These are phyloP conservation scores for Hydnum rufescens DNA, from an alignment of 768 basidiomycete genomes.

Conservation along the genomic window DNA sequence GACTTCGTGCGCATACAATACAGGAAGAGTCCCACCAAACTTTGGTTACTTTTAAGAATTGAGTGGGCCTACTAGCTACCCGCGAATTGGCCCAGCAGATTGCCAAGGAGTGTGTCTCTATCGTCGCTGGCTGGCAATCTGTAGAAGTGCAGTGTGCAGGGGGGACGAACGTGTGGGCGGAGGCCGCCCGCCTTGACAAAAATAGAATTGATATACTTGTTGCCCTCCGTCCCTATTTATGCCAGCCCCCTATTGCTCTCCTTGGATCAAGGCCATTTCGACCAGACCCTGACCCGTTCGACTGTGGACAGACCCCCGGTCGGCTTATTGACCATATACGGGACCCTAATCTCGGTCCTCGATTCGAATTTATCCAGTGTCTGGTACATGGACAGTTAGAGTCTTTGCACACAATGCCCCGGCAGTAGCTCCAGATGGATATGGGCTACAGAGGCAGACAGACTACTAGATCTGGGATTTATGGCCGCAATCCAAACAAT, in stretches of 20 bases:
- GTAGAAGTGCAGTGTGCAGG: constrained; percentile 93
- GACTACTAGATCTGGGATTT: constrained; percentile 94
- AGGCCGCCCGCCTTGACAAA: constrained; percentile 68
- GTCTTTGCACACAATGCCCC: no score
- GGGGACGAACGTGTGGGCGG: constrained; percentile 87
- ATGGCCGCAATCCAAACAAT: no score
- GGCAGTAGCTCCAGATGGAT: no score
- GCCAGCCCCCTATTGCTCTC: no score
- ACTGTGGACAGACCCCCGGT: constrained; percentile 87
- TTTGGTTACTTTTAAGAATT: no score
- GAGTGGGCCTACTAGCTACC: no score
- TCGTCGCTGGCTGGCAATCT: constrained; percentile 90
- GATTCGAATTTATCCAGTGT: constrained; percentile 80
- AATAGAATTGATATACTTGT: constrained; percentile 96
- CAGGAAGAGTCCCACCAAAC: no score
- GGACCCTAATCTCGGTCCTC: constrained; percentile 87
- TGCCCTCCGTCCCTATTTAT: no score
- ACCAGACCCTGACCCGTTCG: no score
- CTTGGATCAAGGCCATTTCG: no score
- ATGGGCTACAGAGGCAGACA: constrained; percentile 77
- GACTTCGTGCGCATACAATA: no score
- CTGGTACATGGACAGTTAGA: constrained; percentile 73
- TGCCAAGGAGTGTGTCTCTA: constrained; percentile 83
- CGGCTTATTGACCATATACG: constrained; percentile 94
- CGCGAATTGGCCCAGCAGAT: constrained; percentile 96